These are phyloP conservation scores for Erythrobasidium hasegawianum DNA, from an alignment of 1,284 basidiomycete genomes.

Conservation along the genomic window DNA sequence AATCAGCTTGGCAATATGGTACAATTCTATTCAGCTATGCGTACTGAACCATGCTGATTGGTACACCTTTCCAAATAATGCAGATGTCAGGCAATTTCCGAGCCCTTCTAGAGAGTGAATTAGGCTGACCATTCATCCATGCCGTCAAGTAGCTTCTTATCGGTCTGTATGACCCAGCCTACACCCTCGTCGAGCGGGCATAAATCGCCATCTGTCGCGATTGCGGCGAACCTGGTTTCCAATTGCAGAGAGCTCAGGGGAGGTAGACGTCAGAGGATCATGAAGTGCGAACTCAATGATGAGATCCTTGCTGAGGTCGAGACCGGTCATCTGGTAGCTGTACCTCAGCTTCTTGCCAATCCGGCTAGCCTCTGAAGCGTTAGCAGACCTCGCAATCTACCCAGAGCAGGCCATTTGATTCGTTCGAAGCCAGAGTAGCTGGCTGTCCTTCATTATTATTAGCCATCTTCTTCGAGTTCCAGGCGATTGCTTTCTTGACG, in stretches of 20 bases:
- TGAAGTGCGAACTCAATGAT: slow-evolving; percentile 54
- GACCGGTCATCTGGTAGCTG: slow-evolving; percentile 53
- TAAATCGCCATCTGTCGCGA: slow-evolving; percentile 54
- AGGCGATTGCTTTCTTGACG: no score
- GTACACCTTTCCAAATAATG: slow-evolving; percentile 45
- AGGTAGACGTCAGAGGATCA: background rate
- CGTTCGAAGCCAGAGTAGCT: slow-evolving; percentile 3
- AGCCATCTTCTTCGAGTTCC: no score
- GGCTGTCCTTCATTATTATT: no score
- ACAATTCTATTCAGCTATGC: background rate
- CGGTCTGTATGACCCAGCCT: slow-evolving; percentile 53
- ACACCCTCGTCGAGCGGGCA: slow-evolving; percentile 55
- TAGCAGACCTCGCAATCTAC: slow-evolving; percentile 42
- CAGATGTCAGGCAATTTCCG: no score
- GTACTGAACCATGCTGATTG: slow-evolving; percentile 41
- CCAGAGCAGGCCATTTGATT: slow-evolving; percentile 25
- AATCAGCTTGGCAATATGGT: no score
- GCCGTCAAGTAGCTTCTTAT: slow-evolving; percentile 52
- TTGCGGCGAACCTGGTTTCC: slow-evolving; percentile 48
- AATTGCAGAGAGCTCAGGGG: background rate
- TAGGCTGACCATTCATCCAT: slow-evolving; percentile 45
- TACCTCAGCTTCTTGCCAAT: background rate
- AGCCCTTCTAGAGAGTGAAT: background rate
- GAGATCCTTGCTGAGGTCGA: slow-evolving; percentile 50
- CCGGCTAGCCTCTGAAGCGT: background rate